Conservation (phyloP, 1,139 yeast species). For the Meyerozyma guilliermondii region DNA sequence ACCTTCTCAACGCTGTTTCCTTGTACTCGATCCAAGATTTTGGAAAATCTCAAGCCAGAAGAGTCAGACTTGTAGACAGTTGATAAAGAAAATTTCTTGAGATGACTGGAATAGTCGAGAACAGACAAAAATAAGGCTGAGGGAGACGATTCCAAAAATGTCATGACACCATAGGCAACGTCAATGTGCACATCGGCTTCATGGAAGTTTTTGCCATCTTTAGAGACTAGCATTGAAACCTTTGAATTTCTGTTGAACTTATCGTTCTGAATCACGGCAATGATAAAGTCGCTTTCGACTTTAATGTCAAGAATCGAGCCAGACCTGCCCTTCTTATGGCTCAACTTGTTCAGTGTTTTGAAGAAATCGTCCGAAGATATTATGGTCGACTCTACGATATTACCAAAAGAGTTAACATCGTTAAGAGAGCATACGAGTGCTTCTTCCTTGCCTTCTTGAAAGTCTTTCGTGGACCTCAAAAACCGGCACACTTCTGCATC, state of each 20-base stretch:
- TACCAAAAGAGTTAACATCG: conserved; percentile 39
- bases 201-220: conserved; percentile 49
- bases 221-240: conserved; percentile 51
- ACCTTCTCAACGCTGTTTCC: conserved; percentile 46
- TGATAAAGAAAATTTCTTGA: conserved; percentile 19
- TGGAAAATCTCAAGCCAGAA: conserved; percentile 52
- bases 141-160: conserved; percentile 52
- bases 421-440: conserved; percentile 48
- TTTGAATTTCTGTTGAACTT: conserved; percentile 36
- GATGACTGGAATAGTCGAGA: conserved; percentile 24
- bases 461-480: conserved; percentile 39
- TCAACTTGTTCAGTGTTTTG: conserved; percentile 22
- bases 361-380: conserved; percentile 53
- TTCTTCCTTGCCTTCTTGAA: conserved; percentile 34
- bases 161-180: conserved; percentile 39
- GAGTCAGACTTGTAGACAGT: conserved; percentile 59
- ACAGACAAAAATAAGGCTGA: conserved; percentile 52
- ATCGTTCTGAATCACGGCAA: conserved; percentile 48
- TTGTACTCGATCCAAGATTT: conserved; percentile 39
- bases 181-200: conserved; percentile 49
- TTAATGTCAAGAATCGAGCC: conserved; percentile 44
- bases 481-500: conserved; percentile 45
- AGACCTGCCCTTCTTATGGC: conserved; percentile 20
- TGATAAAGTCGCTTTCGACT: conserved; percentile 47
- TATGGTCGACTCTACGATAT: conserved; percentile 37